Evolutionary conservation across 306 rosid species (phyloP), one percentile per base, ranked within the genome.

Genomic region (Datisca glomerata): DNA sequence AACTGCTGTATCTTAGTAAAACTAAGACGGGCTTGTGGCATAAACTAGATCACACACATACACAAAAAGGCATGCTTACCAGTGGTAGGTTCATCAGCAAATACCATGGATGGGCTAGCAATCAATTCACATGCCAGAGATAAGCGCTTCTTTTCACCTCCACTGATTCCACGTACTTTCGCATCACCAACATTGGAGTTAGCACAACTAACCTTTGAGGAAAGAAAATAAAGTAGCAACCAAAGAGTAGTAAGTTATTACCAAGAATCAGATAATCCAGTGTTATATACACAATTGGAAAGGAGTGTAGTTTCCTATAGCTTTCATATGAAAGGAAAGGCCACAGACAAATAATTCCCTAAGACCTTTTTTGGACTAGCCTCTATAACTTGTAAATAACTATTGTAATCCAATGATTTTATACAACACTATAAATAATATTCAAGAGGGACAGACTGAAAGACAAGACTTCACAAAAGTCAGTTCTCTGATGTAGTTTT

Each of bases 41-140:
- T 10, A 13, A 31, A 31, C 5, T 2, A 17, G 21, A 3, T 36
- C 14, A 18, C n/a, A 2, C 51, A 48, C 31, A 28, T 52, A 20
- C n/a, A n/a, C n/a, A n/a, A 43, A 18, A 21, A 24, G 45, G 18
- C 41, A 41, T 41, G 53, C 62, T 54, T 61, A 80, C 97, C 97
- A 24, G 97, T 77, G 12, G 97, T 83, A 20, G 97, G 97, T 74
- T 89, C 97, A 50, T 89, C 95, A 8, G 93, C 86, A 70, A 89
- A 83, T 56, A 89, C 70, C 41, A 89, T 75, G 37, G 97, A 80
- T 24, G 97, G 97, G 66, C 91, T 76, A 22, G 93, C 94, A 46
- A 89, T 80, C 63, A 89, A 75, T 65, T 89, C 97, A 56, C 95
- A 83, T 10, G 93, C 97, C 59, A 83, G 38, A 51, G 91, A 74